Evolutionary conservation across 2,329 filamentous ascomycete species (phyloP), one percentile per base, ranked within the genome.

Genomic region (Hymenoscyphus scutula): DNA sequence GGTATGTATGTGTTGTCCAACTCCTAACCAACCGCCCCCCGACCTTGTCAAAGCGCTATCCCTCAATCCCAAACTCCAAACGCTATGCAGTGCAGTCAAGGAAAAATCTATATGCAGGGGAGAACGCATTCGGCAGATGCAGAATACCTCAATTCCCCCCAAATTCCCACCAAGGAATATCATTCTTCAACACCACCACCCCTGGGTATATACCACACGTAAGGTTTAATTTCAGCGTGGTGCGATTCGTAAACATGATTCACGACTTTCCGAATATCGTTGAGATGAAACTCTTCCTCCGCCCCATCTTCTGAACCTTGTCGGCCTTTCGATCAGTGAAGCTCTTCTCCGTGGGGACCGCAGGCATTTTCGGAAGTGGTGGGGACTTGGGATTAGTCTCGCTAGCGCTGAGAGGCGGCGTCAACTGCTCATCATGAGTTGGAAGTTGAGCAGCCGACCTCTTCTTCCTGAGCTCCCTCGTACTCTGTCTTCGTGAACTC

Each of bases 251-350:
- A 10, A 23, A 29, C 3, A 25, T 23, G 15, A 25, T 23, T 2
- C 19, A 51, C 51, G 58, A 59, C 41, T 63, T 74, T 13, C 76
- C 74, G 69, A 82, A 81, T 10, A 82, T 68, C 3, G 73, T 74
- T 3, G 78, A 74, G 37, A 82, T 77, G 53, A 82, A 81, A 66
- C 80, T 82, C 71, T 77, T 82, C 65, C 76, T 77, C 56, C 75
- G 73, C 34, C 73, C 76, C 32, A 80, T 69, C 48, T 70, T 74
- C 62, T 70, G 70, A 5, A 58, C 66, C 61, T 68, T 70, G 37
- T 70, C 66, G 11, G 70, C 65, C 38, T 72, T 69, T 11, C 45
- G 55, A 62, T 72, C 69, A 15, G 67, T 51, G 11, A 53, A 32
- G 53, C 65, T 69, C 29, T 65, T 65, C 38, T 68, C 62, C 48